phyloP scores from a whole-genome alignment of 306 rosid genomes.

The Vigna hirtella region DNA sequence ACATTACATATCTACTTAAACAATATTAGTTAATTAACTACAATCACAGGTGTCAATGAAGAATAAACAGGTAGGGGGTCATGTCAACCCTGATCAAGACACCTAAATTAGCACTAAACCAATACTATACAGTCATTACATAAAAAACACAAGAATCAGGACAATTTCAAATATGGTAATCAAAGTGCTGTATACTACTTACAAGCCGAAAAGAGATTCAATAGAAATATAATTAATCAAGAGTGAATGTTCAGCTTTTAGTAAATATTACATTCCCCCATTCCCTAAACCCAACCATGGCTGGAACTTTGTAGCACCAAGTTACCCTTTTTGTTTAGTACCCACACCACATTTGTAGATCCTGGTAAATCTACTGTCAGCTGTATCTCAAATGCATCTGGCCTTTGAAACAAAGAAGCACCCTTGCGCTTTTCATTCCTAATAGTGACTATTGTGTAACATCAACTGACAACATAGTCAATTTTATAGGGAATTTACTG shows the following conservation, averaged over 20 bases:
- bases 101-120: not conserved
- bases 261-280: too few relatives aligned
- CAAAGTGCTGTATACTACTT: not conserved
- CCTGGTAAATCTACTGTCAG: not conserved
- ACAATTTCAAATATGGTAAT: not conserved
- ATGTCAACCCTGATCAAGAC: not conserved
- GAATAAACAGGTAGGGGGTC: not conserved
- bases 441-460: not conserved
- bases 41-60: not conserved
- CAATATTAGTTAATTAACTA: not conserved
- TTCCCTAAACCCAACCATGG: not conserved
- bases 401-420: not conserved
- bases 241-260: not conserved
- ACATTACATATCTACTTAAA: not conserved
- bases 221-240: not conserved
- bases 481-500: slow-evolving; percentile 1
- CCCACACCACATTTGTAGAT: not conserved
- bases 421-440: slow-evolving; percentile 8
- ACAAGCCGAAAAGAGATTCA: not conserved
- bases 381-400: not conserved
- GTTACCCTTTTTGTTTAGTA: not conserved
- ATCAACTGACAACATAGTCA: not conserved
- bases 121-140: not conserved
- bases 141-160: not conserved
- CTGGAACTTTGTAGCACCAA: slow-evolving; percentile 6